A percentile compares a stretch with the other conserved stretches of the same genome.
Conservation (phyloP, 108 stramenopile species). For the Conticribra weissflogii region DNA sequence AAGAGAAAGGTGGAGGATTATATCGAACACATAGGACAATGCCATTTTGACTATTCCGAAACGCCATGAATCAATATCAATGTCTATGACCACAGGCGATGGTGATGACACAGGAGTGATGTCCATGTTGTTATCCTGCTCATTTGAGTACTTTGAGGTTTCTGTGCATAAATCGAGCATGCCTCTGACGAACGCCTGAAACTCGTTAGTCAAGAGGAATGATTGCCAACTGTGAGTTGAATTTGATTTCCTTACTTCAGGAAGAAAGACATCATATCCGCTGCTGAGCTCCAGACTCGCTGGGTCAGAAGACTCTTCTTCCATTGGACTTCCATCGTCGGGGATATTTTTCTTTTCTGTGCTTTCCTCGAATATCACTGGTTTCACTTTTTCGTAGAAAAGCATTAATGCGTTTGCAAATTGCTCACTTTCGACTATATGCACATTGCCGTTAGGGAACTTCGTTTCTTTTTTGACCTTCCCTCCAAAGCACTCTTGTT, state of each 20-base stretch:
- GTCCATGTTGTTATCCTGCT: slow-evolving; percentile 52
- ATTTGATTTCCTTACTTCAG: slow-evolving; percentile 86
- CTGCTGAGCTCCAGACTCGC: slow-evolving; percentile 35
- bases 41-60: slow-evolving; percentile 58
- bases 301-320: slow-evolving; percentile 5
- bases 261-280: slow-evolving; percentile 85
- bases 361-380: slow-evolving; percentile 53
- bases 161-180: slow-evolving; percentile 66
- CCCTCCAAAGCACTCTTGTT: slow-evolving; percentile 95
- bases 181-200: slow-evolving; percentile 84
- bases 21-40: slow-evolving; percentile 73
- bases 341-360: too few relatives aligned
- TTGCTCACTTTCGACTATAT: slow-evolving; percentile 92
- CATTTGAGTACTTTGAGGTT: slow-evolving; percentile 3
- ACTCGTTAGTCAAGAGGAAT: slow-evolving; percentile 91
- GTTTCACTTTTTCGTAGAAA: slow-evolving; percentile 96
- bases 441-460: slow-evolving; percentile 88
- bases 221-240: slow-evolving; percentile 85
- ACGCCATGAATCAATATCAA: slow-evolving; percentile 53
- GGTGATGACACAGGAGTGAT: slow-evolving; percentile 40
- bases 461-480: slow-evolving; percentile 92
- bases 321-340: slow-evolving; percentile 21
- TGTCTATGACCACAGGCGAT: slow-evolving; percentile 11
- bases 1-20: slow-evolving; percentile 71
- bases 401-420: slow-evolving; percentile 97